A percentile compares a stretch with the other conserved stretches of the same genome.
Evolutionary conservation across 1,284 basidiomycete species (phyloP).

Genomic region (Coniophora puteana): DNA sequence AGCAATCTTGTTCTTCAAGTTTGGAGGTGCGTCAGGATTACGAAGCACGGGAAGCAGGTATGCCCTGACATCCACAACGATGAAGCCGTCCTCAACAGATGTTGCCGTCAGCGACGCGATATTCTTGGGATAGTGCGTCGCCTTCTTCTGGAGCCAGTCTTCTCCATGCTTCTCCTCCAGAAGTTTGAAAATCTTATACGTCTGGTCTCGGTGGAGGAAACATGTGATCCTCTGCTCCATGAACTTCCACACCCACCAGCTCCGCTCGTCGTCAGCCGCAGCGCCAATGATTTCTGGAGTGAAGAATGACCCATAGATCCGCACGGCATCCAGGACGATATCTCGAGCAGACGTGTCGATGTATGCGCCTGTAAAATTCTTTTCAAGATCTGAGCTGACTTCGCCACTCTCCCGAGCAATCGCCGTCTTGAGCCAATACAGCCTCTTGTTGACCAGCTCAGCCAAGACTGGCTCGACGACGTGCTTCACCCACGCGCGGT

Average conservation of each 20-base stretch:
- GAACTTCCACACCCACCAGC: neutral
- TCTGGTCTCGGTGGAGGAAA: neutral
- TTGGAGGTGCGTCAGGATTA: neutral
- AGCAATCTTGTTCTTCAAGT: too few species aligned
- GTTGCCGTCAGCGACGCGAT: neutral
- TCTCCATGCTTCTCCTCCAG: constrained; percentile 3
- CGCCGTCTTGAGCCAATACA: constrained; percentile 2
- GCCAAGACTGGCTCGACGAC: constrained; percentile 1
- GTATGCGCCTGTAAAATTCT: neutral
- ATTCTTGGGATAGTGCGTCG: neutral
- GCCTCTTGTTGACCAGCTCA: neutral
- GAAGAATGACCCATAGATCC: neutral
- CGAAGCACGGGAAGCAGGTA: too few species aligned
- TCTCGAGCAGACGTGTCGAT: too few species aligned
- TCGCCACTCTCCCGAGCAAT: constrained; percentile 1
- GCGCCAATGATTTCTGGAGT: too few species aligned
- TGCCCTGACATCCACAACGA: too few species aligned
- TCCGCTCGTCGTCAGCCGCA: neutral
- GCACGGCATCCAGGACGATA: too few species aligned
- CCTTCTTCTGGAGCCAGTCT: too few species aligned
- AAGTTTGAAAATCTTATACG: constrained; percentile 4
- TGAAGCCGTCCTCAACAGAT: too few species aligned
- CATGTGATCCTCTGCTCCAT: neutral
- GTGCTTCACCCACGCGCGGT: neutral
- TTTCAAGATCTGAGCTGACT: constrained; percentile 2